Evolutionary conservation across 2,329 filamentous ascomycete species (phyloP).

Genomic region (Beauveria bassiana): DNA sequence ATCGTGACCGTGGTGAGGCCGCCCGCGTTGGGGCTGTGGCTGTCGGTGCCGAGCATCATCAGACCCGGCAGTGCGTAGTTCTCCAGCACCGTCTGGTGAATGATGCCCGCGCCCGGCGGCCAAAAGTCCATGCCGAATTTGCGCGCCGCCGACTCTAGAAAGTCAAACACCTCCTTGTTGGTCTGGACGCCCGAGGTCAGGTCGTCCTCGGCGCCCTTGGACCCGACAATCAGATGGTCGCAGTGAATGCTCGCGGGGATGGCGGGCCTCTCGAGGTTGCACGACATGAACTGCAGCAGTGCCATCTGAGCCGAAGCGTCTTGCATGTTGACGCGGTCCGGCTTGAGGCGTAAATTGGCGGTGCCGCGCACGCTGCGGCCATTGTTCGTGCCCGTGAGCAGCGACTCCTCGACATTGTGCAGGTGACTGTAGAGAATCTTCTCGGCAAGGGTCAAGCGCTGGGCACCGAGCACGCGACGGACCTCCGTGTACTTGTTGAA

Average conservation of each 20-base stretch:
- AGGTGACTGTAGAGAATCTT: conserved; percentile 98
- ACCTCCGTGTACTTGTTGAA: conserved; percentile 71
- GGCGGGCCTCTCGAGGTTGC: conserved; percentile 77
- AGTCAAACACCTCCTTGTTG: conserved; percentile 97
- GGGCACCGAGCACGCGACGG: conserved; percentile 58
- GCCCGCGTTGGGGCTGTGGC: conserved; percentile 95
- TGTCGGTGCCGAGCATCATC: conserved; percentile 99
- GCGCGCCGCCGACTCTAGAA: conserved; percentile 84
- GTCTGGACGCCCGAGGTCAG: conserved; percentile 76
- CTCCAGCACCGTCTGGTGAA: conserved; percentile 95
- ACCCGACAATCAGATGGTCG: conserved; percentile 96
- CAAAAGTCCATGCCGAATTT: conserved; percentile 94
- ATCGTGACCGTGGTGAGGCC: conserved; percentile 91
- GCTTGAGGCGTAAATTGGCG: conserved; percentile 93
- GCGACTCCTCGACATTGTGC: conserved; percentile 79
- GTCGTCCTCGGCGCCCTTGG: conserved; percentile 81
- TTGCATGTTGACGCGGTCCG: conserved; percentile 97
- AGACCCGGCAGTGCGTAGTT: conserved; percentile 95
- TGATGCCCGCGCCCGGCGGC: conserved; percentile 89
- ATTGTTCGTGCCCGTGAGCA: conserved; percentile 75
- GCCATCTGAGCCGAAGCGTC: conserved; percentile 99
- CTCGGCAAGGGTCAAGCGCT: conserved; percentile 78
- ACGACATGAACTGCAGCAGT: conserved; percentile 96
- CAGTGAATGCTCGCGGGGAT: conserved; percentile 98
- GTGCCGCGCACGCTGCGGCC: conserved; percentile 76